Evolutionary conservation across 208 protist genomes (phyloP), one percentile per base, ranked within the genome.

Genomic region (Trypanosomatidae sp.): DNA sequence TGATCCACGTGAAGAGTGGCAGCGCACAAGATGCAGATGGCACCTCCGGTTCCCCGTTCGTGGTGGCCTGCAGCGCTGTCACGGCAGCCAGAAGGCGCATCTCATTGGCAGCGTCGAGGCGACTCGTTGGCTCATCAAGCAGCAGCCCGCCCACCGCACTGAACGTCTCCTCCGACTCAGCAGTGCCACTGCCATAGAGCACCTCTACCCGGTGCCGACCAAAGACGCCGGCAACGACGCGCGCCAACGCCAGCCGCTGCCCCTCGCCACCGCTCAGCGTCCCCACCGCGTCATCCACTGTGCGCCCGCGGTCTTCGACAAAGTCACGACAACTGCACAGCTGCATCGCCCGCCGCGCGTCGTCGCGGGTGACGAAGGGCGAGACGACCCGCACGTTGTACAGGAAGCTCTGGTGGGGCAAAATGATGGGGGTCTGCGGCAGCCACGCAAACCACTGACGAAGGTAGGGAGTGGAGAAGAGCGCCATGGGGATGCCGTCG

Each of bases 231-330:
- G n/a, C n/a, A n/a, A 98, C 67, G 3, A 86, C 86, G 15, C 95
- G 83, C n/a, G 96, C 97, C 44, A 99, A 89, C 12, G 93, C 94
- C 33, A 99, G 74, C 4, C 97, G 83, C 84, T 99, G 98, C 67
- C 87, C 91, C 83, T 99, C 92, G 2, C 97, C 97, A 19, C 89
- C 87, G 49, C 88, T 95, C 2, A 98, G 65, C 1, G 71, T 73
- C 3, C 89, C 91, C 5, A 87, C 79, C 2, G 13, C 58, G 41
- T 77, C 88, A 50, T 85, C 39, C 36, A 90, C 71, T 6, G 62
- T 84, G 78, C 43, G 84, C 77, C 36, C 67, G 1, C n/a, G 66
- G 4, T 73, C 50, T 17, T 76, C 30, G 41, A 92, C 74, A 55
- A 94, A 91, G 25, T 76, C 68, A n/a, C 71, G 49, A 52, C 87